Evolutionary conservation across 106 monocot species (phyloP).

Genomic region (Dioscorea dumetorum): DNA sequence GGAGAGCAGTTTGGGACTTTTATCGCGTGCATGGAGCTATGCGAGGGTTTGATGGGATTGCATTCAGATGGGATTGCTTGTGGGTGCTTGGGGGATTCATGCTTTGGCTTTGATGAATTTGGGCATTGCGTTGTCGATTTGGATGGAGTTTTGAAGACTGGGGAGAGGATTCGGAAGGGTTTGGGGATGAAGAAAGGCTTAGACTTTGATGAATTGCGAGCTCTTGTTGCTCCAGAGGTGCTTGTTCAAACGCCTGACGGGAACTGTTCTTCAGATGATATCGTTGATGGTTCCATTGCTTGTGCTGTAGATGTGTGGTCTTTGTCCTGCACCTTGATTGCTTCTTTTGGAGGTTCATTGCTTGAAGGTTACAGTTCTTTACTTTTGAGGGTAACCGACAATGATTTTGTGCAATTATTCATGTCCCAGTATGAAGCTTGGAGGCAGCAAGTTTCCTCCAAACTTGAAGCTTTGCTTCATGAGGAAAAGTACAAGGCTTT

Average conservation of each 20-base stretch:
- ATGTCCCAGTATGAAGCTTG: constrained; percentile 34
- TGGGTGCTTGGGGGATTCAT: constrained; percentile 46
- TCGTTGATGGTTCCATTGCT: constrained; percentile 15
- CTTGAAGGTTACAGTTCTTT: background rate
- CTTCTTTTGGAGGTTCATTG: constrained; percentile 37
- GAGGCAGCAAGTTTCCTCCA: constrained; percentile 39
- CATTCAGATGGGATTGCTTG: constrained; percentile 51
- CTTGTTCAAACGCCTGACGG: constrained; percentile 17
- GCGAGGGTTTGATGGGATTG: constrained; percentile 64
- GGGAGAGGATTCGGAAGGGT: constrained; percentile 19
- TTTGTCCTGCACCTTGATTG: constrained; percentile 51
- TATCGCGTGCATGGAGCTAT: constrained; percentile 46
- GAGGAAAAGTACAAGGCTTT: constrained; percentile 39
- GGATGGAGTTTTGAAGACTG: constrained; percentile 33
- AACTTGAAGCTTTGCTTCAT: constrained; percentile 27
- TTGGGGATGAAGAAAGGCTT: constrained; percentile 1
- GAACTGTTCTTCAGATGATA: constrained; percentile 5
- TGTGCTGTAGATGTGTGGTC: constrained; percentile 81
- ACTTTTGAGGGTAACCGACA: background rate
- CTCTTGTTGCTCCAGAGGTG: constrained; percentile 49
- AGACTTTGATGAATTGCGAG: background rate
- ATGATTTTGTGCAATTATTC: constrained; percentile 5
- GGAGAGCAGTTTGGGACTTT: constrained; percentile 17
- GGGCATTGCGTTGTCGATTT: constrained; percentile 77
- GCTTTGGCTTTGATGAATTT: constrained; percentile 54